Base-by-base conservation (phyloP, 495 filamentous ascomycete genomes). In the Xylaria bambusicola region DNA sequence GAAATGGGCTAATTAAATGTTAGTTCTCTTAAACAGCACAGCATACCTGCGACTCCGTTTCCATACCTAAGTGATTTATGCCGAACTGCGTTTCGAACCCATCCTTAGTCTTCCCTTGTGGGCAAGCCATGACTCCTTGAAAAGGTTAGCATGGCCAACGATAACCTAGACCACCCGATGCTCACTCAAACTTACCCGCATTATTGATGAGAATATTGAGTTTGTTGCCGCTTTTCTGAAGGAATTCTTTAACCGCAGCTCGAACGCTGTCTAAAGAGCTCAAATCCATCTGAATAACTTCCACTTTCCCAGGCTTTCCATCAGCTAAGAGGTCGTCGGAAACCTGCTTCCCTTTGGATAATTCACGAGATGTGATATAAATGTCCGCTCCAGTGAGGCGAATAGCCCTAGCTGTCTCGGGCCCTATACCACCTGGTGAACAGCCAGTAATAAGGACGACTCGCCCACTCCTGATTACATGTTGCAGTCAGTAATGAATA, bases 391-490 rank as follows among this genome's bases (percentile, higher is more conserved):
- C 82, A 0, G 82, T 84, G 17, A 69, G 57, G 40, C 59, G 61
- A 5, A 84, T 56, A 0, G 82, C 79, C 21, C 71, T 69, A 13
- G 73, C 78, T 0, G 78, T 82, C 61, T 82, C 76, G 57, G 81
- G 68, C 2, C 83, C 84, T 42, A 85, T 79, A 6, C 84, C 83
- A 8, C 84, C 83, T 7, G 77, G 73, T n/a, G 77, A 76, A 20
- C 64, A 66, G 20, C 84, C 82, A 2, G 81, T 84, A 45, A 85
- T 72, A 29, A 84, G 38, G 50, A 82, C 69, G 29, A 77, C 72
- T 68, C 83, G 20, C 31, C 36, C 15, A 4, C 3, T 6, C 26
- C 47, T 31, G 17, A 20, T 7, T 18, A 33, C 10, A 33, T 24
- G 6, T 17, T 50, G 18, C 27, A 33, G 27, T 33, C 33, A 6